Evolutionary conservation across 2,329 filamentous ascomycete genomes (phyloP).

Genomic region (Diaporthe sp.): DNA sequence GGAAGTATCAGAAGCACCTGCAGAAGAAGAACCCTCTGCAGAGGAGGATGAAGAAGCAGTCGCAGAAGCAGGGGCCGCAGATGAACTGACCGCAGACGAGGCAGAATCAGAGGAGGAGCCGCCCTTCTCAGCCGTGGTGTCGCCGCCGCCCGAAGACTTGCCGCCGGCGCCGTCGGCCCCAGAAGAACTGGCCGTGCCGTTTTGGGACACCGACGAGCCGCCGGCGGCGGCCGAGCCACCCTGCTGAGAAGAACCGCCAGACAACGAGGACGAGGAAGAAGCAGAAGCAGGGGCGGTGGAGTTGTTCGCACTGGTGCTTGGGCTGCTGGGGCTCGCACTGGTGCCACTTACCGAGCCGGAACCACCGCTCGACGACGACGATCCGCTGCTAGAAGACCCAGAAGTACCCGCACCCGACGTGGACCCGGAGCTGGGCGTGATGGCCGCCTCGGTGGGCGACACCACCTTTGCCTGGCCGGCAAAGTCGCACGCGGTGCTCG

Average conservation of each 20-base stretch:
- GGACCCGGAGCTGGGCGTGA: constrained; percentile 6
- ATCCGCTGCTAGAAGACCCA: no score
- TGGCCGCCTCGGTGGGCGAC: constrained; percentile 24
- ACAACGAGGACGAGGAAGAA: neutral
- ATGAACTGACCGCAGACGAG: constrained; percentile 23
- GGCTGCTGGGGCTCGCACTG: constrained; percentile 31
- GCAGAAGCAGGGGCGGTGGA: neutral
- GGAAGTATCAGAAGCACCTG: constrained; percentile 3
- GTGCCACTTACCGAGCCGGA: constrained; percentile 27
- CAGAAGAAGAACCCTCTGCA: constrained; percentile 2
- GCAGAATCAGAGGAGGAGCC: neutral
- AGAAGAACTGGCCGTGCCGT: neutral
- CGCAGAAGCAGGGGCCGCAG: constrained; percentile 19
- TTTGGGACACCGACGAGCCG: neutral
- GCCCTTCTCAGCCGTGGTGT: constrained; percentile 22
- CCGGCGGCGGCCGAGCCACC: constrained; percentile 16
- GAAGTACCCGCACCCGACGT: neutral
- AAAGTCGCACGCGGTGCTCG: constrained; percentile 77
- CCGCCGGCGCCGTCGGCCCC: constrained; percentile 15
- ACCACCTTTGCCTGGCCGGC: constrained; percentile 69
- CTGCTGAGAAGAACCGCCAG: constrained; percentile 32
- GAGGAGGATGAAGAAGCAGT: neutral
- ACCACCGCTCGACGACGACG: neutral
- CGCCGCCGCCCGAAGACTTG: constrained; percentile 14
- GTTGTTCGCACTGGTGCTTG: constrained; percentile 18